These are phyloP conservation scores for Podaxis pistillaris DNA, from an alignment of 768 basidiomycete species.

Conservation along the genomic window DNA sequence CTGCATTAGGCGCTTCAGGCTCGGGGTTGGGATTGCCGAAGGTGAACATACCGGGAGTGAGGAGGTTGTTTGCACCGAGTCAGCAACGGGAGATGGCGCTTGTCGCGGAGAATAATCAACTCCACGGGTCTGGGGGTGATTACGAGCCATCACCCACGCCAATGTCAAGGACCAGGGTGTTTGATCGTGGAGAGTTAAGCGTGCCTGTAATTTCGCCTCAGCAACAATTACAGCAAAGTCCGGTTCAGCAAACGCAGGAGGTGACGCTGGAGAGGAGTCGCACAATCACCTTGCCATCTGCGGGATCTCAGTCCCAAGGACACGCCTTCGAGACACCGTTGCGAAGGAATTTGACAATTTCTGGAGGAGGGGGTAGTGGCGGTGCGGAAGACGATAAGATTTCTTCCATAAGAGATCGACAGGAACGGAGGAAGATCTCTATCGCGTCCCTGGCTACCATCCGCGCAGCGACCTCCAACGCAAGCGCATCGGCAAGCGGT, in stretches of 20 bases:
- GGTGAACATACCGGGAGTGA: conserved; percentile 24
- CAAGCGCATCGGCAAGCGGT: conserved; percentile 17
- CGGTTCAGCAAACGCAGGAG: conserved; percentile 15
- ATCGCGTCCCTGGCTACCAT: conserved; percentile 36
- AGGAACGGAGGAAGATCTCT: conserved; percentile 29
- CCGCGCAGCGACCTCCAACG: conserved; percentile 16
- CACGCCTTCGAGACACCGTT: conserved; percentile 56
- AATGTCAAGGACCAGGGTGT: conserved; percentile 12
- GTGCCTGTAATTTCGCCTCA: conserved; percentile 13
- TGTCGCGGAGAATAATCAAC: conserved; percentile 16
- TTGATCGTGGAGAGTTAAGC: conserved; percentile 22
- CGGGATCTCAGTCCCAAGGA: conserved; percentile 23
- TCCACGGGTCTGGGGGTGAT: not conserved
- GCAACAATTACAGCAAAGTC: conserved; percentile 10
- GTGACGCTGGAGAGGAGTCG: conserved; percentile 40
- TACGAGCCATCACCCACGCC: conserved; percentile 15
- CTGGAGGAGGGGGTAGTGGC: not conserved
- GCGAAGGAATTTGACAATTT: conserved; percentile 20
- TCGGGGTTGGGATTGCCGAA: conserved; percentile 14
- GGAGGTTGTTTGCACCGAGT: conserved; percentile 57
- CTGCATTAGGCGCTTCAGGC: conserved; percentile 18
- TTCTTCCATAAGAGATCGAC: conserved; percentile 16
- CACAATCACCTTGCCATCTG: conserved; percentile 47
- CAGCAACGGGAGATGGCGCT: conserved; percentile 49
- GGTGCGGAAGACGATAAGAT: conserved; percentile 3